A percentile compares a stretch with the other conserved stretches of the same genome.
Conservation (phyloP, 192 early-diverging fungal genomes). For the Coemansia sp. region DNA sequence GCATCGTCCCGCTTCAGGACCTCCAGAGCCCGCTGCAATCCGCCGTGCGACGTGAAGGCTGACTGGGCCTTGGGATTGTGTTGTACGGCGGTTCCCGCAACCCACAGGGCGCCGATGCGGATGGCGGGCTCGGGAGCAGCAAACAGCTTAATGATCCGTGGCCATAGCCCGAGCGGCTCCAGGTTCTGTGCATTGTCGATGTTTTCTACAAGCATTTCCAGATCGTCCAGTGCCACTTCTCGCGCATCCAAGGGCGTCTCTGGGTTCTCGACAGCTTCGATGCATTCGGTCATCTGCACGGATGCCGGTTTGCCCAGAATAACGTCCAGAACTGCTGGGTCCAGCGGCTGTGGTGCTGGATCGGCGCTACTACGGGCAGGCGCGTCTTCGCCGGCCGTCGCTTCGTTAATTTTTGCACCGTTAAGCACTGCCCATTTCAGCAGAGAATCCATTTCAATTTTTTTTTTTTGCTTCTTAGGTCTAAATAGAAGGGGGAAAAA, state of each 20-base stretch:
- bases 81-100: constrained; percentile 89
- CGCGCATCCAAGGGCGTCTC: constrained; percentile 63
- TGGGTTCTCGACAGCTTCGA: constrained; percentile 62
- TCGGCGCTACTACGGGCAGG: constrained; percentile 32
- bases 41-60: constrained; percentile 57
- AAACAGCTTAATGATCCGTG: constrained; percentile 58
- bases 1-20: constrained; percentile 41
- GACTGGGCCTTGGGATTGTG: constrained; percentile 86
- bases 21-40: constrained; percentile 48
- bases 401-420: constrained; percentile 52
- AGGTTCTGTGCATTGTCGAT: constrained; percentile 92
- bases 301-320: constrained; percentile 93
- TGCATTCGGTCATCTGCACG: constrained; percentile 80
- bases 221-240: constrained; percentile 83
- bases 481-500: background rate
- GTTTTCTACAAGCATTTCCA: constrained; percentile 86
- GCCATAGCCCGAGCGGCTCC: constrained; percentile 86
- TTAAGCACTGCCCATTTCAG: constrained; percentile 76
- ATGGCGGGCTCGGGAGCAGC: constrained; percentile 55
- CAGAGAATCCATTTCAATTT: constrained; percentile 60
- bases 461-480: too few species aligned
- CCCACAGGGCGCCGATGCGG: constrained; percentile 78
- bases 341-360: constrained; percentile 48
- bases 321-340: constrained; percentile 85
- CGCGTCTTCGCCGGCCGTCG: constrained; percentile 69